Conservation (phyloP, 169 alveolate genomes). For the Plasmodium vivax region DNA sequence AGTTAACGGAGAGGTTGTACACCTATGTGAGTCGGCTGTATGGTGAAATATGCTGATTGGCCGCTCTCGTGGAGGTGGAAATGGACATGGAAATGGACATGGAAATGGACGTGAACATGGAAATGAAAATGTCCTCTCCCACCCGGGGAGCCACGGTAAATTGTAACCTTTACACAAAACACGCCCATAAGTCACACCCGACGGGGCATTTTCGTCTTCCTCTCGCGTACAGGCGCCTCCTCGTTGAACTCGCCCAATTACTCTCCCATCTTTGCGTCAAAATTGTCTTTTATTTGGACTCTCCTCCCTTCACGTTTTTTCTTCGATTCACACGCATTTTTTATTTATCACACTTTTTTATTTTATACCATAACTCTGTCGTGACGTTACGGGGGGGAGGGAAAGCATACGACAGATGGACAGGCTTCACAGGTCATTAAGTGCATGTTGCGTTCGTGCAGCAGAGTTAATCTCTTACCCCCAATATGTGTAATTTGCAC, state of each 20-base stretch:
- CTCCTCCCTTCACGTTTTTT: neutral
- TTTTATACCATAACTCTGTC: neutral
- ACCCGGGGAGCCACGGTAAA: neutral
- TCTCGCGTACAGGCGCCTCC: neutral
- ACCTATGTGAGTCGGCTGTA: slow-evolving; percentile 53
- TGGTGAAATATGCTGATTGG: slow-evolving; percentile 11
- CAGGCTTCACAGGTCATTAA: neutral
- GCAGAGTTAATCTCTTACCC: neutral
- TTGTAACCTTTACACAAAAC: neutral
- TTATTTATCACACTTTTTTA: neutral
- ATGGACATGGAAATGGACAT: neutral
- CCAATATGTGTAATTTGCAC: neutral
- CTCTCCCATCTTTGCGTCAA: neutral
- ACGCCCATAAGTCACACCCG: neutral
- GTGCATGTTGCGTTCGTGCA: neutral
- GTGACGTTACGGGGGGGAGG: neutral
- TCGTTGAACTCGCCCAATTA: neutral
- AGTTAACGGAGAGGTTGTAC: slow-evolving; percentile 20
- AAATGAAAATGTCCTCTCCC: neutral
- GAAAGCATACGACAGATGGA: neutral
- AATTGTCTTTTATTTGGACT: neutral
- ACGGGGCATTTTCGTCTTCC: neutral
- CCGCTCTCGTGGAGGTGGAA: neutral
- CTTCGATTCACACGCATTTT: neutral
- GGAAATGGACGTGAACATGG: neutral